Conservation (phyloP, 306 rosid genomes). For the Trifolium fragiferum region DNA sequence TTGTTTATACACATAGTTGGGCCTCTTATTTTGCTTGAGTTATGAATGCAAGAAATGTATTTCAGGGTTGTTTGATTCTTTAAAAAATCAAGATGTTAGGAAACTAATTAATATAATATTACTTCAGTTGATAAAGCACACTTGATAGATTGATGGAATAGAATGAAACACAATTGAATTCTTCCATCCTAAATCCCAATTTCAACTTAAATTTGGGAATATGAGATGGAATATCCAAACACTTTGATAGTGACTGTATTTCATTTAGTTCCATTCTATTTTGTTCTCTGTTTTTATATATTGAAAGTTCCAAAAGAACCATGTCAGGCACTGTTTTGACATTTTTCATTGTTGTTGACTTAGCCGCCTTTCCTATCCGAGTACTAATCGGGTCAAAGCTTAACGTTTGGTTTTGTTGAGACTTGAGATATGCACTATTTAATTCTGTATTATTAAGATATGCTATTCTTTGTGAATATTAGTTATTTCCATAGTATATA, state of each 20-base stretch:
- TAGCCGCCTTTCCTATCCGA: no score
- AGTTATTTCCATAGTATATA: no score
- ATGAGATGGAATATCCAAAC: not conserved
- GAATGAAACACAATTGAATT: not conserved
- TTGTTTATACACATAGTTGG: slow-evolving; percentile 2
- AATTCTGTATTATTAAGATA: not conserved
- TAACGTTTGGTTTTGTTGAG: no score
- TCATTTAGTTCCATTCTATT: no score
- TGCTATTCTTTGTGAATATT: not conserved
- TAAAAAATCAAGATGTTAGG: no score
- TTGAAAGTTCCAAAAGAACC: no score
- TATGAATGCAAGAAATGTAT: not conserved
- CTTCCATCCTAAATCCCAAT: not conserved
- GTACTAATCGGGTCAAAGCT: no score
- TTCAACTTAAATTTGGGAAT: not conserved
- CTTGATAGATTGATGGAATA: not conserved
- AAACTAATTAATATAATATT: not conserved
- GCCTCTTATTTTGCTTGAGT: not conserved
- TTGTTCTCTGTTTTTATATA: no score
- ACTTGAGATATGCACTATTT: not conserved
- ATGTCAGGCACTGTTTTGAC: not conserved
- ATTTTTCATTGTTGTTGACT: no score
- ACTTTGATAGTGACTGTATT: not conserved
- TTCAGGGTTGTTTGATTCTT: not conserved
- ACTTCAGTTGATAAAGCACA: not conserved